Conservation (phyloP, 75 land plant genomes). For the Pinus tabuliformis region DNA sequence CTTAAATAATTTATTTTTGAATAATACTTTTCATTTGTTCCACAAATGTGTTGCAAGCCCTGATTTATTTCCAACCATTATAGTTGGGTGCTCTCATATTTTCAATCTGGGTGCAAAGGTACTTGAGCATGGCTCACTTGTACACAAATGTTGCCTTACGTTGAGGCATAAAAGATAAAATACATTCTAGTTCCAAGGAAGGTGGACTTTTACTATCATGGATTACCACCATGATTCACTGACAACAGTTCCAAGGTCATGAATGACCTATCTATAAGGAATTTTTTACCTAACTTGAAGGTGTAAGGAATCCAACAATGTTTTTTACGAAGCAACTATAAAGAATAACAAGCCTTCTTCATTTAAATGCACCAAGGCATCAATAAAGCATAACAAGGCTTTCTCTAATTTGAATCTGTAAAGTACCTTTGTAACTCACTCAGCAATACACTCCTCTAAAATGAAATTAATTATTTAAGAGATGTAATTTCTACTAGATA, state of each 20-base stretch:
- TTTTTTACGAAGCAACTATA: not conserved
- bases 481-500: not conserved
- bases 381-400: not conserved
- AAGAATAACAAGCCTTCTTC: not conserved
- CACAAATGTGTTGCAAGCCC: not conserved
- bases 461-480: not conserved
- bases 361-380: not conserved
- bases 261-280: not conserved
- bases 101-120: conserved; percentile 1
- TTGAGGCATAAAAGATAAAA: not conserved
- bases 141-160: not conserved
- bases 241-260: conserved; percentile 2
- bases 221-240: not conserved
- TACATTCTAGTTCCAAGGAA: not conserved
- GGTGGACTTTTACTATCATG: not conserved
- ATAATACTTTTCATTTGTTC: conserved; percentile 1
- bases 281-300: not conserved
- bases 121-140: not conserved
- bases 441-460: not conserved
- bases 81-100: not conserved
- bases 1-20: too few species aligned
- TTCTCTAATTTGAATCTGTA: not conserved
- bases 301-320: not conserved
- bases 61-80: not conserved
- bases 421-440: too few species aligned